Evolutionary conservation across 2,329 filamentous ascomycete species (phyloP).

Genomic region (Alternaria viburni): DNA sequence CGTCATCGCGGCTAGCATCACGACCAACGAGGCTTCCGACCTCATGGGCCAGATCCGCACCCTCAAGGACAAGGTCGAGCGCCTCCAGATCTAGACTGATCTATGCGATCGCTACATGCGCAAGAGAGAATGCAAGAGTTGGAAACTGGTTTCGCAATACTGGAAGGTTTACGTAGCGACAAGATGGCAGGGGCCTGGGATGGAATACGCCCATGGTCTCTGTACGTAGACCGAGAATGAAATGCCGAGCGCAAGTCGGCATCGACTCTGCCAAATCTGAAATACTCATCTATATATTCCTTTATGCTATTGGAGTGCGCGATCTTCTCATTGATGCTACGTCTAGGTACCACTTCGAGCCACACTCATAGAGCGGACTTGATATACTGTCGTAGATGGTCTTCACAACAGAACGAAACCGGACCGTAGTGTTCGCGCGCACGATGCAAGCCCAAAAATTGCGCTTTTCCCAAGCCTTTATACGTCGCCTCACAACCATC

Average conservation of each 20-base stretch:
- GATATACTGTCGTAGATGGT: too few relatives aligned
- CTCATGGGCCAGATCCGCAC: slow-evolving; percentile 85
- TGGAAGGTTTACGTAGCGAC: slow-evolving; percentile 21
- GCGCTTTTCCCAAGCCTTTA: too few relatives aligned
- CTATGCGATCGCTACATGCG: background rate
- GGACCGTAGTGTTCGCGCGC: too few relatives aligned
- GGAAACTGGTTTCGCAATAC: slow-evolving; percentile 4
- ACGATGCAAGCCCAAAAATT: too few relatives aligned
- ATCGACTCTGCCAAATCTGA: slow-evolving; percentile 27
- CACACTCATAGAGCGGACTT: too few relatives aligned
- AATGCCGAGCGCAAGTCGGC: slow-evolving; percentile 25
- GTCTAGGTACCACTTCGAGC: too few relatives aligned
- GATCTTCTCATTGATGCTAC: background rate
- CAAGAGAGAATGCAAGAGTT: background rate
- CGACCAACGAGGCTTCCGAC: slow-evolving; percentile 61
- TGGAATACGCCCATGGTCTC: slow-evolving; percentile 24
- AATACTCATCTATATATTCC: background rate
- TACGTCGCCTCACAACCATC: too few relatives aligned
- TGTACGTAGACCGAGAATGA: slow-evolving; percentile 37
- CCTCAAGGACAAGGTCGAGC: slow-evolving; percentile 94
- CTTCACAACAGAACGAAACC: too few relatives aligned
- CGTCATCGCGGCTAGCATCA: slow-evolving; percentile 88
- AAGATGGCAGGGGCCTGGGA: slow-evolving; percentile 18
- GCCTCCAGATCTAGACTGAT: slow-evolving; percentile 77
- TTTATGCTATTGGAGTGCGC: background rate